Evolutionary conservation across 805 yeast species (phyloP), one percentile per base, ranked within the genome.

Genomic region (Barnettozyma siamensis): DNA sequence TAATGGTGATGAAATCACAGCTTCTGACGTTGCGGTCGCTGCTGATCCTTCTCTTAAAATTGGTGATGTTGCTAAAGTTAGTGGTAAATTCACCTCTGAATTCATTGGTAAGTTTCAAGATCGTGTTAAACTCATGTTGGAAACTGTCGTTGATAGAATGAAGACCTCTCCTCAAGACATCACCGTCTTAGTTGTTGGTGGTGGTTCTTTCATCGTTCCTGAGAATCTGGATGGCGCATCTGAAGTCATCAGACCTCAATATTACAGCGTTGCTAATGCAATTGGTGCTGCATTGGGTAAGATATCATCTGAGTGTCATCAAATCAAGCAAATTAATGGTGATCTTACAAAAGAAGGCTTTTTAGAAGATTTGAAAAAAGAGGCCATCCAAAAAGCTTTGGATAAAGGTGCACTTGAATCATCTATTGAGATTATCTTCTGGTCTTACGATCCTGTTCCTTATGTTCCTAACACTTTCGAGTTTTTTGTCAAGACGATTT

Each of bases 161-260:
- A 70, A 65, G 47, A 70, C 75, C 4, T 60, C 63, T 18, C 67
- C 75, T 1, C 71, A 64, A 6, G 68, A 67, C 7, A 50, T 72
- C 5, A 69, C 73, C 1, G 74, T 71, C 5, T 40, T 72, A 4
- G 54, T 69, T 2, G 76, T 72, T 28, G 77, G 77, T 36, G 77
- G 78, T 32, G 77, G 76, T 7, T 71, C 77, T 2, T 66, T 72
- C 42, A 66, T 72, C 42, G 59, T 64, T 10, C 73, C 74, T 9
- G 47, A 49, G 9, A 38, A 48, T 17, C 44, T 69, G 13, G 59
- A 57, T 12, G 75, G 76, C 24, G 73, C 74, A 10, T 64, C 72
- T 3, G 57, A 62, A 37, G 73, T 73, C 8, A 49, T 64, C 35
- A 58, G 69, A 43, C 75, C 75, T 4, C 66, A 66, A 27, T 70